phyloP scores from a whole-genome alignment of 2,329 filamentous ascomycete species.

The Thielaviopsis cerberus region DNA sequence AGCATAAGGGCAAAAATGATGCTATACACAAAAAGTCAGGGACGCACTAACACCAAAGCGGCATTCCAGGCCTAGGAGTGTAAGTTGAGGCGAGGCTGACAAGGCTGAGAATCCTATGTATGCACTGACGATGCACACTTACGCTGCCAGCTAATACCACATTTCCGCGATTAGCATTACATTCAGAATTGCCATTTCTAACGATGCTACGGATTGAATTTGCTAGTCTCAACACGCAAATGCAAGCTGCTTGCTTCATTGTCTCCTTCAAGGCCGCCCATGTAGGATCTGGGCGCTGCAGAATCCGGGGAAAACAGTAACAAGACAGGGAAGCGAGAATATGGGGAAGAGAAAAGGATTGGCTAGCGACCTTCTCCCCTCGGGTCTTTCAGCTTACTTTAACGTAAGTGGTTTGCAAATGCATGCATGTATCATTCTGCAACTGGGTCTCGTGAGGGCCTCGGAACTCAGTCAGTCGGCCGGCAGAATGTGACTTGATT shows the following conservation, averaged over 20 bases:
- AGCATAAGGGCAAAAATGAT: neutral
- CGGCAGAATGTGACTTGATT: too few species aligned
- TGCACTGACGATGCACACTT: too few species aligned
- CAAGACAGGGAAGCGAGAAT: neutral
- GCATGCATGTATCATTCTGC: neutral
- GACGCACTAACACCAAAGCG: neutral
- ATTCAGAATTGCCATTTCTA: too few species aligned
- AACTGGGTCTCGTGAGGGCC: neutral
- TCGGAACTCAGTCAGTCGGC: neutral
- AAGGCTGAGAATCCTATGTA: neutral
- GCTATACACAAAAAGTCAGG: neutral
- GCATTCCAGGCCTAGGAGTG: neutral
- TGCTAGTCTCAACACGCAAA: too few species aligned
- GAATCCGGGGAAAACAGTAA: neutral
- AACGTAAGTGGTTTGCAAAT: neutral
- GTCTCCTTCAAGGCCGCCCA: too few species aligned
- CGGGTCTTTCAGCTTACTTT: neutral
- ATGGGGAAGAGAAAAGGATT: neutral
- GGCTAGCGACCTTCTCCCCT: neutral
- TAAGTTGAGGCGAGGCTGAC: neutral
- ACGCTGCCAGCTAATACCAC: too few species aligned
- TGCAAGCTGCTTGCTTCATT: too few species aligned
- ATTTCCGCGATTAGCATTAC: too few species aligned
- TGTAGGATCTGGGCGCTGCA: too few species aligned
- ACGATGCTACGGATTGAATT: too few species aligned